A percentile compares a stretch with the other conserved stretches of the same genome.
phyloP scores from a whole-genome alignment of 2,329 filamentous ascomycete genomes.

The Nannizziopsis arthrosporioides region DNA sequence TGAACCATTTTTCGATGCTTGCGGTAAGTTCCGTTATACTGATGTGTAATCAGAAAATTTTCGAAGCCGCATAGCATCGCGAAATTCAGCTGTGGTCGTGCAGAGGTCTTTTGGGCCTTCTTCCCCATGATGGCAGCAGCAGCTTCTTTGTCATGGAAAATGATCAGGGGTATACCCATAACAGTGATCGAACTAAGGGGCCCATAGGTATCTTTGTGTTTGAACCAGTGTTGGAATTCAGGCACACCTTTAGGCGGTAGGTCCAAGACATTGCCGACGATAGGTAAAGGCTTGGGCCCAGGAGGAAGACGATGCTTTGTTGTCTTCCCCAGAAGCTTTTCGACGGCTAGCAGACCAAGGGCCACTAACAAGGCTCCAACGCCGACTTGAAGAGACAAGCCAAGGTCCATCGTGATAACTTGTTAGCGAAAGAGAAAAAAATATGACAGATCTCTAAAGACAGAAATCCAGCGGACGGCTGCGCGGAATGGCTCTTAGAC shows the following conservation, averaged over 20 bases:
- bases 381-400: too few species aligned
- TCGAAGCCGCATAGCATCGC: constrained; percentile 22
- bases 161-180: constrained; percentile 28
- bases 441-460: too few species aligned
- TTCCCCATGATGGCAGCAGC: constrained; percentile 27
- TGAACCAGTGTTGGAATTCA: constrained; percentile 36
- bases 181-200: constrained; percentile 30
- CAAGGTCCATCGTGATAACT: too few species aligned
- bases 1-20: constrained; percentile 21
- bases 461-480: too few species aligned
- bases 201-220: constrained; percentile 35
- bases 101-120: constrained; percentile 21
- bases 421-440: too few species aligned
- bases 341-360: too few species aligned
- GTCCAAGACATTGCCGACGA: constrained; percentile 42
- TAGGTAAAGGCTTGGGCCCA: constrained; percentile 38
- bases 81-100: constrained; percentile 22
- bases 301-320: constrained; percentile 33
- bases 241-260: constrained; percentile 32
- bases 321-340: constrained; percentile 1
- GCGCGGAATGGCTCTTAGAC: too few species aligned
- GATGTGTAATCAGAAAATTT: constrained; percentile 15
- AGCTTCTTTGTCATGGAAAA: constrained; percentile 25
- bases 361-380: too few species aligned
- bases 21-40: constrained; percentile 19